Conservation (phyloP, 257 asterid species). For the Jacaranda mimosifolia region DNA sequence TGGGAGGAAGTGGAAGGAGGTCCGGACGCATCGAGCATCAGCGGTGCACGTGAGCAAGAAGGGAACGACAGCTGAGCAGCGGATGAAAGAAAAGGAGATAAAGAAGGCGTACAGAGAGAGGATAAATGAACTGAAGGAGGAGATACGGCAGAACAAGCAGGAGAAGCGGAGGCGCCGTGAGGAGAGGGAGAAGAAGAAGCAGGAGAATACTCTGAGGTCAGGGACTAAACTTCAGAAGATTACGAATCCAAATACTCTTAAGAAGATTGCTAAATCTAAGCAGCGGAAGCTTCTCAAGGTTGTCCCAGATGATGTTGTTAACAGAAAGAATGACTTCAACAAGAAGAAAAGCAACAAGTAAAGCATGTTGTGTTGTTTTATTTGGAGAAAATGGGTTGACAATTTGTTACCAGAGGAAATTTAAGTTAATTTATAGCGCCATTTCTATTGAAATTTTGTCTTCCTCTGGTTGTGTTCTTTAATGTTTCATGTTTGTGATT, state of each 20-base stretch:
- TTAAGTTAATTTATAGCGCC: neutral
- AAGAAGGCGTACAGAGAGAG: conserved; percentile 78
- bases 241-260: conserved; percentile 78
- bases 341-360: conserved; percentile 25
- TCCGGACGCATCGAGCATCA: conserved; percentile 79
- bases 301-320: conserved; percentile 62
- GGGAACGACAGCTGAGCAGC: conserved; percentile 62
- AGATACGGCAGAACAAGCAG: conserved; percentile 73
- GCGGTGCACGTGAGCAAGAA: conserved; percentile 69
- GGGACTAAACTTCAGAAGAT: conserved; percentile 86
- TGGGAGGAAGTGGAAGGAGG: conserved; percentile 95
- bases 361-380: neutral
- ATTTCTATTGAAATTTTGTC: neutral
- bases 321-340: conserved; percentile 15
- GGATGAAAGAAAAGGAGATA: conserved; percentile 71
- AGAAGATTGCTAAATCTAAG: conserved; percentile 85
- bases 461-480: neutral
- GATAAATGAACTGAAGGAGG: conserved; percentile 77
- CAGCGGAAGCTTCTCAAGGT: conserved; percentile 76
- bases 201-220: conserved; percentile 69
- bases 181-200: conserved; percentile 83
- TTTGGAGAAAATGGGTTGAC: neutral
- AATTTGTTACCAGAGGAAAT: neutral
- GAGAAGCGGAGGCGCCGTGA: conserved; percentile 74
- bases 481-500: too few relatives aligned